A percentile compares a stretch with the other conserved stretches of the same genome.
These are phyloP conservation scores for Dryadomyces quercus-mongolicae DNA, from an alignment of 2,329 filamentous ascomycete species.

Conservation along the genomic window DNA sequence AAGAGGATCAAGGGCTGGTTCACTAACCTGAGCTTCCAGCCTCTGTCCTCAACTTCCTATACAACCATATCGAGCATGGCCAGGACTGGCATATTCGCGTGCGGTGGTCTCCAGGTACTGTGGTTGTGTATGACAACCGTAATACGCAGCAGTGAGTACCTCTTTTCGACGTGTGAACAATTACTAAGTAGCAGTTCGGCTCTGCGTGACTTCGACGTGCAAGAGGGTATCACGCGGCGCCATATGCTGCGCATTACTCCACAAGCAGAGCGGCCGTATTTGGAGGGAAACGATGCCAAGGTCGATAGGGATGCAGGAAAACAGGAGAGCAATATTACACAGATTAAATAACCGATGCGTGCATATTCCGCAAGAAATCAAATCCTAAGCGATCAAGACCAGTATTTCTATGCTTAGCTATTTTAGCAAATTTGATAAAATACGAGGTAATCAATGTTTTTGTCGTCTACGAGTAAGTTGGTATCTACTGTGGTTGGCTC, in stretches of 20 bases:
- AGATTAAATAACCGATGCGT: too few relatives aligned
- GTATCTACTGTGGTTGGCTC: too few relatives aligned
- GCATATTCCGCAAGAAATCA: too few relatives aligned
- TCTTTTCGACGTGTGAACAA: too few relatives aligned
- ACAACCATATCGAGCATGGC: constrained; percentile 31
- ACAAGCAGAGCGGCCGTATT: constrained; percentile 19
- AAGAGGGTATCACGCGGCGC: constrained; percentile 9
- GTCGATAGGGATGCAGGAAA: too few relatives aligned
- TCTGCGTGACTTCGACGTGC: constrained; percentile 11
- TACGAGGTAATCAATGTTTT: too few relatives aligned
- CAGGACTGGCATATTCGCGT: constrained; percentile 34
- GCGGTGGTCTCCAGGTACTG: constrained; percentile 32
- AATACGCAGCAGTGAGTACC: constrained; percentile 12
- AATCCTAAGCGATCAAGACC: too few relatives aligned
- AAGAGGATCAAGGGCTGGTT: too few relatives aligned
- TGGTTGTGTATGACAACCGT: constrained; percentile 26
- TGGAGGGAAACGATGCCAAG: background rate
- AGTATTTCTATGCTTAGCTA: too few relatives aligned
- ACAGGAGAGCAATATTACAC: too few relatives aligned
- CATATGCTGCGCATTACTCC: constrained; percentile 20
- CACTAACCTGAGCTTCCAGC: background rate
- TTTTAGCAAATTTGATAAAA: too few relatives aligned
- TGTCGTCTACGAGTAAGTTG: too few relatives aligned
- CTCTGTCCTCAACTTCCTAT: constrained; percentile 28
- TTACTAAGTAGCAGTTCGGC: constrained; percentile 8